Base-by-base conservation (phyloP, 192 early-diverging fungal genomes). In the Podila verticillata region DNA sequence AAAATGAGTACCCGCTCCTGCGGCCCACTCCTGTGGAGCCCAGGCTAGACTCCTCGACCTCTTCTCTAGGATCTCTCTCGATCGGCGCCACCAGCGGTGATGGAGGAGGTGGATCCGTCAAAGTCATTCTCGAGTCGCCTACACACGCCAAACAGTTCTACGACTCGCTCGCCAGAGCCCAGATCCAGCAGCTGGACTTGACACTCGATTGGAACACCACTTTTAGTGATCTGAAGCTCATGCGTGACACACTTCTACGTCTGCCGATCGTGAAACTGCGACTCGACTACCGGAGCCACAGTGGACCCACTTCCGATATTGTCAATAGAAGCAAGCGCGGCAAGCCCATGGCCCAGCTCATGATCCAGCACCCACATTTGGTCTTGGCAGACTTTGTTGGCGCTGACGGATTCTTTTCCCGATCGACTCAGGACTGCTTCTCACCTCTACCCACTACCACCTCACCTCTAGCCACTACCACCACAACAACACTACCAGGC, bases 321-420 rank as follows among this genome's bases (percentile, higher is more conserved):
- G 39, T 60, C 20, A 57, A 60, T 15, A 56, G 66, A 5, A 36
- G 66, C 57, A 68, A 68, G 57, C 34, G 57, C 19, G 66, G 34
- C 12, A 57, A 57, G 24, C 66, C 57, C 5, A 24, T 68, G 7
- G 57, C 47, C 17, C 66, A 68, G 35, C 39, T 60, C 57, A 60
- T 68, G 66, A 68, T 68, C 56, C 66, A 68, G 31, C 66, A 68
- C 24, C 54, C 28, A 3, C 57, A 68, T 36, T 28, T 68, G 17
- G 36, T 68, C 36, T 8, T 60, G 8, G 44, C 31, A 15, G 66
- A 68, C 36, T 60, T 68, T 59, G 57, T 68, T 3, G 57, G 66
- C 24, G 24, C 36, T 3, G 57, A 60, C 24, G 66, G 66, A 5
- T 59, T 68, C 57, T 68, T 68, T n/a, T 68, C 66, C 2, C 57